Evolutionary conservation across 208 protist species (phyloP).

Genomic region (Histomonas meleagridis): DNA sequence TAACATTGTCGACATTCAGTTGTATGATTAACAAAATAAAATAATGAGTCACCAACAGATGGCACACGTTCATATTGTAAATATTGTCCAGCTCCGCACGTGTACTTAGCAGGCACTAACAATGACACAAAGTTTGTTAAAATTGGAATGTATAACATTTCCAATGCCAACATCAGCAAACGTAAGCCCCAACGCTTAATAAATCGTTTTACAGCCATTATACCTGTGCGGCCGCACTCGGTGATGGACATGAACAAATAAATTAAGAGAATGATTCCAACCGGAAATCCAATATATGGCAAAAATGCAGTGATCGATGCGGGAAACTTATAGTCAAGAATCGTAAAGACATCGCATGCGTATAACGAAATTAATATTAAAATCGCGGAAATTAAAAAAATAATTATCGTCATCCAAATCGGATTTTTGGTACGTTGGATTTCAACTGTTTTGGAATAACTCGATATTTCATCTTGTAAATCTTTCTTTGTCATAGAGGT

Average conservation of each 20-base stretch:
- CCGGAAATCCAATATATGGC: background rate
- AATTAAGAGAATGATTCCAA: background rate
- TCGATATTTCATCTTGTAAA: background rate
- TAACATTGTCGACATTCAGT: background rate
- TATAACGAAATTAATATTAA: background rate
- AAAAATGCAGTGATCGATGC: background rate
- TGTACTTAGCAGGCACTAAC: background rate
- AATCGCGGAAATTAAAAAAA: background rate
- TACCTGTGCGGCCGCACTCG: background rate
- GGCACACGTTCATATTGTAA: too few relatives aligned
- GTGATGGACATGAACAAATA: background rate
- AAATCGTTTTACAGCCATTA: background rate
- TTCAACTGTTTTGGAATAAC: background rate
- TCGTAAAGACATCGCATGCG: background rate
- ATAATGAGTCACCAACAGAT: background rate
- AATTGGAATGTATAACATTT: slow-evolving; percentile 19
- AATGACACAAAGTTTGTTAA: background rate
- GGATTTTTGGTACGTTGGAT: background rate
- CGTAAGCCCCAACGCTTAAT: background rate
- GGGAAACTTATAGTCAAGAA: background rate
- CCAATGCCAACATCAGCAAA: background rate
- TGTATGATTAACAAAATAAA: background rate
- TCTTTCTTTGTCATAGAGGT: background rate
- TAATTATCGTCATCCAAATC: background rate
- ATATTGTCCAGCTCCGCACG: background rate